Evolutionary conservation across 148 eudicot genomes (phyloP).

Genomic region (Dysphania ambrosioides): DNA sequence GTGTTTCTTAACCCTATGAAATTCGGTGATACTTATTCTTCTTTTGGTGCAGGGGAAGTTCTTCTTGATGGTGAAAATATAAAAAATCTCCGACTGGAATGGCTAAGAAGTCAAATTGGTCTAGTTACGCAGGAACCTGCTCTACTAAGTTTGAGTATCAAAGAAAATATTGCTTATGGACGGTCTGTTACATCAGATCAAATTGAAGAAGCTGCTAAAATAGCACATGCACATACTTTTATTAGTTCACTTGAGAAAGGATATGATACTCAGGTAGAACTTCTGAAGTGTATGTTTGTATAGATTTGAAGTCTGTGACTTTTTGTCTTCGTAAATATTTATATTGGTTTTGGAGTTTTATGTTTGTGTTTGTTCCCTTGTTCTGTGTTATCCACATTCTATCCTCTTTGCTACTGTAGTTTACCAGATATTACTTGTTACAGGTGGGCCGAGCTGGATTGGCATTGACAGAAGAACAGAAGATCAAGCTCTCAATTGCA

Average conservation of each 20-base stretch:
- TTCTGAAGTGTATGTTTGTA: slow-evolving; percentile 5
- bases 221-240: slow-evolving; percentile 92
- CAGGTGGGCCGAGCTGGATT: slow-evolving; percentile 94
- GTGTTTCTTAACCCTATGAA: slow-evolving; percentile 7
- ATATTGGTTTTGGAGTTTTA: neutral
- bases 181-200: slow-evolving; percentile 70
- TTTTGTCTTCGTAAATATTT: neutral
- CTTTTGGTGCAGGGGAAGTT: slow-evolving; percentile 72
- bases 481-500: slow-evolving; percentile 92
- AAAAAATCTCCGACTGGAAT: slow-evolving; percentile 84
- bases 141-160: slow-evolving; percentile 82
- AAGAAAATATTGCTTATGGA: slow-evolving; percentile 95
- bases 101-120: slow-evolving; percentile 97
- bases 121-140: slow-evolving; percentile 99
- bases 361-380: neutral
- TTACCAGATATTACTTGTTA: slow-evolving; percentile 19
- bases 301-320: neutral
- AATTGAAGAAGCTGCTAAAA: slow-evolving; percentile 98
- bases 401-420: neutral
- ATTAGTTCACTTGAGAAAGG: slow-evolving; percentile 91
- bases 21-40: slow-evolving; percentile 6
- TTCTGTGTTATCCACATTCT: neutral
- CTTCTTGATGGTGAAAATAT: slow-evolving; percentile 95
- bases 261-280: slow-evolving; percentile 80
- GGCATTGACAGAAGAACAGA: slow-evolving; percentile 87